phyloP scores from a whole-genome alignment of 2,329 filamentous ascomycete genomes.

The Aspergillus tanneri region DNA sequence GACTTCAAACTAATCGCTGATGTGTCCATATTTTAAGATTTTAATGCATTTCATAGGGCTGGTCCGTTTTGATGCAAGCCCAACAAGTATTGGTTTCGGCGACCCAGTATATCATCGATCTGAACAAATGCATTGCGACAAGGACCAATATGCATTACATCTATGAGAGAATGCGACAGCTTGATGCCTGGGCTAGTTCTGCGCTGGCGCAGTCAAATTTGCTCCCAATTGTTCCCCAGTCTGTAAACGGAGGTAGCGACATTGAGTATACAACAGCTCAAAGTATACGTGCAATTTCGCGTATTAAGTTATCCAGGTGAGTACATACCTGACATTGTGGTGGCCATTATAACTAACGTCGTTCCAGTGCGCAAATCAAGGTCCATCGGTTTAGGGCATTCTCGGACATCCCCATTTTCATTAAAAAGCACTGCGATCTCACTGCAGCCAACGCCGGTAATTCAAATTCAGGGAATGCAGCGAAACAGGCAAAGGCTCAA shows the following conservation, averaged over 20 bases:
- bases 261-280: conserved; percentile 40
- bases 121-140: conserved; percentile 40
- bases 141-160: conserved; percentile 39
- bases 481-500: conserved; percentile 9
- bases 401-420: conserved; percentile 47
- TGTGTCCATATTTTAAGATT: background rate
- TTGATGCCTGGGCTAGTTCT: conserved; percentile 42
- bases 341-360: conserved; percentile 7
- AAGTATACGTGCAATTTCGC: conserved; percentile 42
- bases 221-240: conserved; percentile 24
- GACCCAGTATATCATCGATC: conserved; percentile 43
- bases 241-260: conserved; percentile 27
- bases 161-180: conserved; percentile 44
- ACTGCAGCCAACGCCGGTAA: conserved; percentile 30
- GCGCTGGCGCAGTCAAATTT: conserved; percentile 36
- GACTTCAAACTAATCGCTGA: conserved; percentile 3
- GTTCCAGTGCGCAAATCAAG: conserved; percentile 45
- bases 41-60: conserved; percentile 33
- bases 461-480: conserved; percentile 8
- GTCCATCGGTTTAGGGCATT: conserved; percentile 49
- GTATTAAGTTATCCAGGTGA: conserved; percentile 47
- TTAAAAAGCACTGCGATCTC: conserved; percentile 48
- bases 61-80: conserved; percentile 44
- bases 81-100: conserved; percentile 45
- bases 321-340: background rate